These are phyloP conservation scores for Periconia sp. DNA, from an alignment of 2,329 filamentous ascomycete species.

Conservation along the genomic window DNA sequence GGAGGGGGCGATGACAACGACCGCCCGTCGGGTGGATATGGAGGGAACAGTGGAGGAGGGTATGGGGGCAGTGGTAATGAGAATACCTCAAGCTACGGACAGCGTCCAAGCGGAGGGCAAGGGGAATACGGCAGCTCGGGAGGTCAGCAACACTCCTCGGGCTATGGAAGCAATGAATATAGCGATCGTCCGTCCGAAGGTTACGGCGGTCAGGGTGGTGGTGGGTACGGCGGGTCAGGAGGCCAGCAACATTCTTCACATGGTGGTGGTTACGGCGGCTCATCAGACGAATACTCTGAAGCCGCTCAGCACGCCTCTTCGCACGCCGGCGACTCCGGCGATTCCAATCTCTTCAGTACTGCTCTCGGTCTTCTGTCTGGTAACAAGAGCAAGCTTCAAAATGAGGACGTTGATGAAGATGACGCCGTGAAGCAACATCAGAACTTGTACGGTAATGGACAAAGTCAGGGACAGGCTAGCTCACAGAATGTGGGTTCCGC, in stretches of 20 bases:
- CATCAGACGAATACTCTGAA: constrained; percentile 55
- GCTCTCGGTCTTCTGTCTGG: constrained; percentile 59
- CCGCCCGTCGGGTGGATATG: constrained; percentile 9
- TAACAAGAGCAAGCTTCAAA: constrained; percentile 53
- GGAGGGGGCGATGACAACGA: constrained; percentile 19
- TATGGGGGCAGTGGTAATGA: not conserved
- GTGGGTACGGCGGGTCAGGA: constrained; percentile 12
- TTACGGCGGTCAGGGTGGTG: constrained; percentile 4
- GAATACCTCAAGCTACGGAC: constrained; percentile 3
- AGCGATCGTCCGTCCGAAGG: constrained; percentile 9
- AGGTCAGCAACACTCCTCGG: not conserved
- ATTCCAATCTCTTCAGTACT: constrained; percentile 56
- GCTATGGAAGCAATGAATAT: not conserved
- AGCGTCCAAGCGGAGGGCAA: constrained; percentile 8
- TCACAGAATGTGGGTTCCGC: constrained; percentile 62
- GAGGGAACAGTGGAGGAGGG: constrained; percentile 1
- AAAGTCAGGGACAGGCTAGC: constrained; percentile 46
- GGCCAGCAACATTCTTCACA: constrained; percentile 35
- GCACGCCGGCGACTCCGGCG: constrained; percentile 55
- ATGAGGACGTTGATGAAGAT: constrained; percentile 62
- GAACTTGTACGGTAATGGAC: constrained; percentile 65
- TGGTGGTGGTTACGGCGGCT: constrained; percentile 37
- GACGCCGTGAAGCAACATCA: constrained; percentile 75
- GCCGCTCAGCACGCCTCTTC: constrained; percentile 59
- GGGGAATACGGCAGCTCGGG: constrained; percentile 2